These are phyloP conservation scores for Exophiala alcalophila DNA, from an alignment of 2,329 filamentous ascomycete genomes.

Conservation along the genomic window DNA sequence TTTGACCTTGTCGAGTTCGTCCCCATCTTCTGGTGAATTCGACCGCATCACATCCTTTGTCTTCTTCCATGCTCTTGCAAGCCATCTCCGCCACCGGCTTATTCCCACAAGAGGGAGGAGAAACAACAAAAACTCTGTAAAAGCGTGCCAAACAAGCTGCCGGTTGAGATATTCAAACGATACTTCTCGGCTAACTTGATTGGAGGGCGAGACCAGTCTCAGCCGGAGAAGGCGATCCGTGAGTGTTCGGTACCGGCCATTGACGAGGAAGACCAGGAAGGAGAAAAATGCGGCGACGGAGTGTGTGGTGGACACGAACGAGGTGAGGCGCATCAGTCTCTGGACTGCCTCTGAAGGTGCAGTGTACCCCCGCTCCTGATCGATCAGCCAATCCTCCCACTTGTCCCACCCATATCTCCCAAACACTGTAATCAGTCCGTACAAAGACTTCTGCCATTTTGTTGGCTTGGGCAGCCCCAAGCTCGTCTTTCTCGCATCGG, in stretches of 20 bases:
- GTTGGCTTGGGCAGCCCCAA: slow-evolving; percentile 67
- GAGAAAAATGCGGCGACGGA: slow-evolving; percentile 78
- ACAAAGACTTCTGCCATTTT: slow-evolving; percentile 77
- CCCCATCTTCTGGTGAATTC: slow-evolving; percentile 43
- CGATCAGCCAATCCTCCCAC: slow-evolving; percentile 83
- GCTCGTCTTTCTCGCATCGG: slow-evolving; percentile 69
- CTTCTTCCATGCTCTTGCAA: slow-evolving; percentile 81
- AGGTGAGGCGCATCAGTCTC: slow-evolving; percentile 66
- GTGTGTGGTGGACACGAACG: slow-evolving; percentile 67
- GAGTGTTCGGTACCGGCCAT: slow-evolving; percentile 86
- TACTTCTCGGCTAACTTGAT: slow-evolving; percentile 83
- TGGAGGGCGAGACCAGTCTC: slow-evolving; percentile 78
- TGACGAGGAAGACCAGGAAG: slow-evolving; percentile 86
- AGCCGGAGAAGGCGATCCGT: slow-evolving; percentile 81
- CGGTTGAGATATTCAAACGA: slow-evolving; percentile 97
- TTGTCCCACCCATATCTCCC: slow-evolving; percentile 88
- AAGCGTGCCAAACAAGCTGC: slow-evolving; percentile 98
- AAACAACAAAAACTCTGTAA: slow-evolving; percentile 97
- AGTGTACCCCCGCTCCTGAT: slow-evolving; percentile 68
- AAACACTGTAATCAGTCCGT: slow-evolving; percentile 80
- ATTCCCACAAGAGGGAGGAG: slow-evolving; percentile 95
- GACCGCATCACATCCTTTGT: slow-evolving; percentile 63
- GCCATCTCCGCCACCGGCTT: slow-evolving; percentile 84
- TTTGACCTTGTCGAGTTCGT: slow-evolving; percentile 50
- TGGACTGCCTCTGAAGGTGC: slow-evolving; percentile 46